Base-by-base conservation (phyloP, 1,284 basidiomycete species). In the Leccinum pachyderme region DNA sequence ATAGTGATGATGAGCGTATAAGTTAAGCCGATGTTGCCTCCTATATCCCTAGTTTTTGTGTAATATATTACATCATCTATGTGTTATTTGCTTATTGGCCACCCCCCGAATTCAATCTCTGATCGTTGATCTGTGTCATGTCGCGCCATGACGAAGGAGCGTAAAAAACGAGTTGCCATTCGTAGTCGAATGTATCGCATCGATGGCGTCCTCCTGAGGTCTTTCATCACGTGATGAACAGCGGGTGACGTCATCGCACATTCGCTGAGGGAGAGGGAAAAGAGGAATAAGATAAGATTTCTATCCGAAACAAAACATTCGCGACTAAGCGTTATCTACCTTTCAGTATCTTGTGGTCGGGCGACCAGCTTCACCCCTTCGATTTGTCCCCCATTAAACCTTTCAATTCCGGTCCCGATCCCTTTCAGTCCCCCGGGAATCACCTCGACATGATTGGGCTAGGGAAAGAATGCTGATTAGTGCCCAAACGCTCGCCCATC, bases 271-370 rank as follows among this genome's bases (percentile, higher is more conserved):
- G 51, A 52, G 18, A 63, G 55, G 46, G 49, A 52, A 56, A 35
- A 27, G 51, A 63, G 25, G 43, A 45, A 45, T 57, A 61, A 55
- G 58, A 56, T 56, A 59, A 64, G 53, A 59, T 49, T 51, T 55
- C 68, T 70, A 69, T 64, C 22, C 49, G 44, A 64, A 39, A 55
- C 46, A 56, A 9, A 44, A 43, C 46, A 48, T 55, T 52, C 49
- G 28, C 55, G 51, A 56, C 66, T 52, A 61, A 57, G 58, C 49
- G 44, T 47, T 24, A 58, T 65, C 68, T 67, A 67, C 65, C 65
- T 69, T 68, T 71, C 68, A 4, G 68, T 72, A 31, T 69, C 67
- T 67, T 69, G 66, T 4, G 67, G 67, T 51, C 55, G 69, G 57
- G 57, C 52, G 49, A 69, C 68, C 39, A 69, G 47, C 56, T 69